Percentiles rank a stretch among this genome's conserved stretches.
phyloP scores from a whole-genome alignment of 768 basidiomycete genomes.

The Neoboletus subvelutipes region DNA sequence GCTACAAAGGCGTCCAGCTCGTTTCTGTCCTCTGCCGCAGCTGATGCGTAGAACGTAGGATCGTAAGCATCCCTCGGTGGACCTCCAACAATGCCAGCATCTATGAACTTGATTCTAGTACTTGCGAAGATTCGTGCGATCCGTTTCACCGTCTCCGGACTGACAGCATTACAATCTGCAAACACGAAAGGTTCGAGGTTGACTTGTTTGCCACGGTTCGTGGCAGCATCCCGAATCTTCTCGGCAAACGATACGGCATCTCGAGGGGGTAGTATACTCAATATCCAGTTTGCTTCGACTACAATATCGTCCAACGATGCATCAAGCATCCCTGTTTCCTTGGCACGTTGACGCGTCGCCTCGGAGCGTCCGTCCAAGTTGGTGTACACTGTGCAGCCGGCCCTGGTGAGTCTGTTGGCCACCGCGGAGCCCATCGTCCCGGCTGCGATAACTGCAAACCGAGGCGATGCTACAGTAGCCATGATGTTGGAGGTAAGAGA shows the following conservation, averaged over 20 bases:
- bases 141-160: constrained; percentile 46
- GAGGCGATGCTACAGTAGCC: constrained; percentile 14
- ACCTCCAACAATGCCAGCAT: constrained; percentile 57
- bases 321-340: constrained; percentile 50
- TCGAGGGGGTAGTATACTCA: constrained; percentile 60
- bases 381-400: constrained; percentile 56
- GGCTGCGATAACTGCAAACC: constrained; percentile 51
- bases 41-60: constrained; percentile 57
- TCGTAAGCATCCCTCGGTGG: constrained; percentile 49
- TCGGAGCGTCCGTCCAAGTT: constrained; percentile 54
- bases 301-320: constrained; percentile 38
- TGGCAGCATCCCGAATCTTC: constrained; percentile 17
- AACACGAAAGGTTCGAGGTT: constrained; percentile 34
- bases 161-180: constrained; percentile 61
- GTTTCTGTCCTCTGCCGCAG: constrained; percentile 30
- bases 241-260: constrained; percentile 48
- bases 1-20: constrained; percentile 40
- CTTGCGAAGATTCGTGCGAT: constrained; percentile 47
- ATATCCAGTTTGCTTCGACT: constrained; percentile 41
- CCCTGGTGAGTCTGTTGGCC: constrained; percentile 43
- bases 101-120: constrained; percentile 45
- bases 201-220: not conserved
- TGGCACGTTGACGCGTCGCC: constrained; percentile 47
- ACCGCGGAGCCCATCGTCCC: constrained; percentile 63
- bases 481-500: constrained; percentile 16